These are phyloP conservation scores for Limtongia smithiae DNA, from an alignment of 805 yeast species.

Conservation along the genomic window DNA sequence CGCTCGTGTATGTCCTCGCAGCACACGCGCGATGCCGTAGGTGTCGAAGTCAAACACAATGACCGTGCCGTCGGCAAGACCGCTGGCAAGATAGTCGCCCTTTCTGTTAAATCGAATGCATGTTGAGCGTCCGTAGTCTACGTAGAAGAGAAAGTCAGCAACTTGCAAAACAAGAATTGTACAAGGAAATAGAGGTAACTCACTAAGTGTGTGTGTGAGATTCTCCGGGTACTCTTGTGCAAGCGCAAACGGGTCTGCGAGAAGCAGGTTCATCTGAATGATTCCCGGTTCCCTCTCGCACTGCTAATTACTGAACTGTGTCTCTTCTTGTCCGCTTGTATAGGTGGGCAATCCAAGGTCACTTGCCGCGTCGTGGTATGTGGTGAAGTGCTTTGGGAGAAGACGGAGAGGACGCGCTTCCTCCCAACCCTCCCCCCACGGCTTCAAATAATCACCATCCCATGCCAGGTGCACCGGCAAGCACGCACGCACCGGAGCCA, in stretches of 20 bases:
- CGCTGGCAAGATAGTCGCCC: slow-evolving; percentile 86
- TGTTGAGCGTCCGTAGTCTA: slow-evolving; percentile 50
- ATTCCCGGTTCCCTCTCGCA: no score
- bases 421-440: no score
- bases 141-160: neutral
- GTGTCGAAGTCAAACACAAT: slow-evolving; percentile 73
- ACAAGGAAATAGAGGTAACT: slow-evolving; percentile 8
- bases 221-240: slow-evolving; percentile 89
- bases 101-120: slow-evolving; percentile 62
- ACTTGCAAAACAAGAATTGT: neutral
- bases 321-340: no score
- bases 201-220: slow-evolving; percentile 58
- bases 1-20: slow-evolving; percentile 66
- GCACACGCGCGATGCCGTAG: slow-evolving; percentile 50
- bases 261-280: slow-evolving; percentile 74
- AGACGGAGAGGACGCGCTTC: no score
- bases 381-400: no score
- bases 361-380: no score
- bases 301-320: no score
- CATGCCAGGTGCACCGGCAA: no score
- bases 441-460: no score
- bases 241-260: slow-evolving; percentile 86
- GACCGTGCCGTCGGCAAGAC: slow-evolving; percentile 68
- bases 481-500: no score
- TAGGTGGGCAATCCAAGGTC: no score